Evolutionary conservation across 345 rosid species (phyloP), one percentile per base, ranked within the genome.

Genomic region (Eucalyptus fibrosa): DNA sequence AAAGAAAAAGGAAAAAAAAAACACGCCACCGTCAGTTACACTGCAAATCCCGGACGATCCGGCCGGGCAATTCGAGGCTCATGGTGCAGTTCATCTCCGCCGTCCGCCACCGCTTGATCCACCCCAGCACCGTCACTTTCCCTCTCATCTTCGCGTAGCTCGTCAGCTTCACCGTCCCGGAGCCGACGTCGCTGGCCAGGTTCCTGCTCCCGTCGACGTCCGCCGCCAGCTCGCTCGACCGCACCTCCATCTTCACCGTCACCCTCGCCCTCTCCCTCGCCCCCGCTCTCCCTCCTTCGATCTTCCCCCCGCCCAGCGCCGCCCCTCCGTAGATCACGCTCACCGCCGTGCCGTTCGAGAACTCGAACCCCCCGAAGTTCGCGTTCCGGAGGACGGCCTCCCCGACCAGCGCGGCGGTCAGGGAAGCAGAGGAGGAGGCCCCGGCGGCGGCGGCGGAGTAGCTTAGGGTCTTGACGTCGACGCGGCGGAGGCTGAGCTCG

Each of bases 361-460:
- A 94, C 60, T 92, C 89, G 88, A 93, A 95, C 40, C 28, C 60
- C 11, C 95, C 96, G 55, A 94, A 94, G 88, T 95, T 96, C 45
- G 87, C 26, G 49, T 95, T 96, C 86, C 92, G 50, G 9, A 95
- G 87, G 42, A 92, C 86, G 40, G 95, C 88, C 50, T 90, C 94
- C 1, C 92, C 89, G 24, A 88, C 89, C 15, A 95, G 87, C 21
- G 95, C 92, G 44, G 89, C 92, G 88, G 88, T 95, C 85, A 94
- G 83, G 37, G 87, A 92, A 51, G 95, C 91, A 8, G 40, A 34
- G 1, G 94, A 30, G 2, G 90, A 86, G 51, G 72, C 91, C 16
- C 44, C 34, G 1, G 94, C 8, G 4, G 90, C 85, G 4, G 90
- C 83, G 82, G 92, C 92, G 32, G 91, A 86, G 15, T 44, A 88